Evolutionary conservation across 176 grass and related monocot genomes (phyloP).

Genomic region (Alopecurus myosuroides): DNA sequence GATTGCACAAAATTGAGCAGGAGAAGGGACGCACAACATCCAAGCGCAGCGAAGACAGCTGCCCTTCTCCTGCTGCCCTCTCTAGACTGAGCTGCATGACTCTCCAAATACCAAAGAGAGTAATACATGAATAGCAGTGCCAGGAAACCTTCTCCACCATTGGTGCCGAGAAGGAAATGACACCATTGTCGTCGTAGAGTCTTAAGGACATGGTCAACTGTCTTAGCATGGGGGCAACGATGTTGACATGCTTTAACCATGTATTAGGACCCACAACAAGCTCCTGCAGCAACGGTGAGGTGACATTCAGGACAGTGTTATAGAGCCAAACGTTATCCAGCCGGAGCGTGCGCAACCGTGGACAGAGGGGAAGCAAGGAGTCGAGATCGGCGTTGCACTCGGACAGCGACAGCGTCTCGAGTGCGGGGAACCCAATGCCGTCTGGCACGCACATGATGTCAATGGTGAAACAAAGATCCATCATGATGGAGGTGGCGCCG

Average conservation of each 20-base stretch:
- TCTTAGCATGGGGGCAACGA: not conserved
- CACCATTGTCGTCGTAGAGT: fast-evolving
- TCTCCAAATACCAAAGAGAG: not conserved
- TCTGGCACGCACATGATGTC: not conserved
- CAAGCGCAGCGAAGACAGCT: not conserved
- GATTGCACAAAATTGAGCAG: not conserved
- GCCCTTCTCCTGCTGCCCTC: not conserved
- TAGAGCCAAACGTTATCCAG: not conserved
- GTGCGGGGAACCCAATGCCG: not conserved
- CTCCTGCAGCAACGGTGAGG: not conserved
- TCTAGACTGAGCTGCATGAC: not conserved
- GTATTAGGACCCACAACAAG: not conserved
- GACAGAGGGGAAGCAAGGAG: not conserved
- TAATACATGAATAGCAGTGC: not conserved
- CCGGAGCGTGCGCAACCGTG: not conserved
- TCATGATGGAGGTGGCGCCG: not conserved
- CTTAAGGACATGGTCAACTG: not conserved
- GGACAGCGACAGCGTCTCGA: not conserved
- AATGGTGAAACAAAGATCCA: not conserved
- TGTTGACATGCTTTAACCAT: not conserved
- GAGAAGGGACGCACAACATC: not conserved
- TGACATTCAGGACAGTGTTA: not conserved
- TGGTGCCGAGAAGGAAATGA: not conserved
- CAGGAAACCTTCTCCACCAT: not conserved
- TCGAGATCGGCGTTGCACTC: not conserved